These are phyloP conservation scores for Candida tropicalis DNA, from an alignment of 1,139 yeast species.

Conservation along the genomic window DNA sequence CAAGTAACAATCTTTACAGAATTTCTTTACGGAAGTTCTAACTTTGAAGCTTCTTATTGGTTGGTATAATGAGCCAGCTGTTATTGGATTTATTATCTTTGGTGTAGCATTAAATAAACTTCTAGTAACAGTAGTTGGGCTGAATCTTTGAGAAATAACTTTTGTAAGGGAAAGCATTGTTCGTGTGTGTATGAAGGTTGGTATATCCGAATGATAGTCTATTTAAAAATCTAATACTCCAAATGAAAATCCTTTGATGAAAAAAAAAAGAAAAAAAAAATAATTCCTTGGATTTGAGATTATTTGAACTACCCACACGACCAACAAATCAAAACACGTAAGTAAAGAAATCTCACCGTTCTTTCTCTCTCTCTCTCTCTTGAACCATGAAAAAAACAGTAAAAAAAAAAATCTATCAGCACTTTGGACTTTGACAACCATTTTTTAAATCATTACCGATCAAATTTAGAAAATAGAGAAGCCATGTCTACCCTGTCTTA, in stretches of 20 bases:
- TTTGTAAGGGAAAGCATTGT: slow-evolving; percentile 12
- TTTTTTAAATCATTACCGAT: neutral
- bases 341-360: slow-evolving; percentile 3
- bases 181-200: neutral
- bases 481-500: slow-evolving; percentile 78
- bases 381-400: neutral
- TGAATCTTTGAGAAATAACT: slow-evolving; percentile 8
- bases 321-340: slow-evolving; percentile 8
- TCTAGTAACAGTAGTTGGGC: slow-evolving; percentile 17
- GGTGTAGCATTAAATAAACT: slow-evolving; percentile 22
- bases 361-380: neutral
- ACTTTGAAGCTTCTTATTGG: slow-evolving; percentile 40
- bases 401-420: neutral
- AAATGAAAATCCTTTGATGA: neutral
- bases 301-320: neutral
- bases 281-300: neutral
- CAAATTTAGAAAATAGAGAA: too few relatives aligned
- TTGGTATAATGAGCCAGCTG: slow-evolving; percentile 12
- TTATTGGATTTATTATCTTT: slow-evolving; percentile 14
- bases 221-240: neutral
- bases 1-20: slow-evolving; percentile 88
- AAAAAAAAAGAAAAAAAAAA: neutral
- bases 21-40: slow-evolving; percentile 83
- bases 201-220: neutral
- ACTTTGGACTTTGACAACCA: neutral